These are phyloP conservation scores for Ceratobasidium sp. DNA, from an alignment of 1,284 basidiomycete genomes.

Conservation along the genomic window DNA sequence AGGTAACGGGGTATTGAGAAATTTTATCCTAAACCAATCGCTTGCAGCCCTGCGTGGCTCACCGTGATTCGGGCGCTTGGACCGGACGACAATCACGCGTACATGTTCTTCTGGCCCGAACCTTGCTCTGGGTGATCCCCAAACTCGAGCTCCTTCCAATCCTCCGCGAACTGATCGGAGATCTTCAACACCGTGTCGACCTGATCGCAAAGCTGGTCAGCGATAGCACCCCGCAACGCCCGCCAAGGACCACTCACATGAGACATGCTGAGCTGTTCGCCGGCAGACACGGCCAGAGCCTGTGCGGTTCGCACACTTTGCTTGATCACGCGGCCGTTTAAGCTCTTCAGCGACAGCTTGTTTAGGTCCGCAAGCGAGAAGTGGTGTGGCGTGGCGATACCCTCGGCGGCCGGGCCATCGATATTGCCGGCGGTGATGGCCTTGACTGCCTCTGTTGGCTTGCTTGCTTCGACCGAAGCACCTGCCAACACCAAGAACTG, in stretches of 20 bases:
- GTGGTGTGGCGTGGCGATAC: background rate
- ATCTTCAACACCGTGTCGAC: slow-evolving; percentile 32
- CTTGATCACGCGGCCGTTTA: slow-evolving; percentile 50
- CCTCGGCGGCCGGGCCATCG: slow-evolving; percentile 14
- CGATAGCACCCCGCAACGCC: background rate
- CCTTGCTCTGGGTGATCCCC: slow-evolving; percentile 25
- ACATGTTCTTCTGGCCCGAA: slow-evolving; percentile 40
- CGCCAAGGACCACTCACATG: slow-evolving; percentile 32
- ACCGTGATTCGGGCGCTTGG: slow-evolving; percentile 3
- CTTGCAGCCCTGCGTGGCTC: background rate
- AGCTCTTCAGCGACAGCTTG: slow-evolving; percentile 27
- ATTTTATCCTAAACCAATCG: background rate
- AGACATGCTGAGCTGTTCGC: slow-evolving; percentile 35
- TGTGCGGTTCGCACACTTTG: slow-evolving; percentile 50
- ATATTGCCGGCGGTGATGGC: slow-evolving; percentile 4
- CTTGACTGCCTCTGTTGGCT: slow-evolving; percentile 16
- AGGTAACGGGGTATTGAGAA: slow-evolving; percentile 18
- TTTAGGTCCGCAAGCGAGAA: slow-evolving; percentile 32
- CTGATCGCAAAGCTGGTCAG: slow-evolving; percentile 3
- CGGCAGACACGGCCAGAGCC: slow-evolving; percentile 47
- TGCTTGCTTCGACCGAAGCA: slow-evolving; percentile 33
- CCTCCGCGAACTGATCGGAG: slow-evolving; percentile 42
- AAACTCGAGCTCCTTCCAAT: slow-evolving; percentile 44
- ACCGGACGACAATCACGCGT: background rate
- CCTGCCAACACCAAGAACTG: slow-evolving; percentile 35